A percentile compares a stretch with the other conserved stretches of the same genome.
Conservation (phyloP, 139 green algal species). For the Tetradesmus obliquus region DNA sequence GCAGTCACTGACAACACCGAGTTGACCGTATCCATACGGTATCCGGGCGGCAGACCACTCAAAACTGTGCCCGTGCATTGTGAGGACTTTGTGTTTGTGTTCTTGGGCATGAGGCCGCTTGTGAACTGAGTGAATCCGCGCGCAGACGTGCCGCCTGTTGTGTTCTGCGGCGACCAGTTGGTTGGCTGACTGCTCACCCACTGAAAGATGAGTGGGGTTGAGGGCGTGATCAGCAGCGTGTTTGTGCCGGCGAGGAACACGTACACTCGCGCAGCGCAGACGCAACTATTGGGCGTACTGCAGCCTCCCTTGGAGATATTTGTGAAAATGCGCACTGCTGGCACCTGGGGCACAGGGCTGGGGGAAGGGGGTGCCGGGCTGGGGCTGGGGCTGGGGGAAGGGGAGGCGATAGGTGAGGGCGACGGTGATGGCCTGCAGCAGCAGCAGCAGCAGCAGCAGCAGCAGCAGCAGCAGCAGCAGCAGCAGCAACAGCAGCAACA, state of each 20-base stretch:
- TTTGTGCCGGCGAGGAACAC: neutral
- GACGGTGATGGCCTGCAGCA: neutral
- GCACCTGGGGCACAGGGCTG: neutral
- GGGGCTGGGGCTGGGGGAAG: no score
- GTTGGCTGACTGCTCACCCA: neutral
- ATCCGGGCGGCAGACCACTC: neutral
- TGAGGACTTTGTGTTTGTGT: neutral
- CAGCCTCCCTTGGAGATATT: neutral
- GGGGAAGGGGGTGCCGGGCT: no score
- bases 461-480: neutral
- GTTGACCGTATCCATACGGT: neutral
- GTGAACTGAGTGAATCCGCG: neutral
- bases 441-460: neutral
- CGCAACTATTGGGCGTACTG: neutral
- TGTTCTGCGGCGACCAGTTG: neutral
- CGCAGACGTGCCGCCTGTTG: neutral
- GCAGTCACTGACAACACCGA: neutral
- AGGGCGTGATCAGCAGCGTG: neutral
- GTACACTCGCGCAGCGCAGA: neutral
- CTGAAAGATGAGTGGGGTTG: neutral
- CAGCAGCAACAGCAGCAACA: neutral
- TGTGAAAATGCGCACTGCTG: neutral
- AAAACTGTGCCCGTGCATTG: neutral
- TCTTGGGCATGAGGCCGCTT: neutral
- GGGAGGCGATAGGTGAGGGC: neutral